Conservation (phyloP, 1,139 yeast genomes). For the Cylindricascospora bacillispora region DNA sequence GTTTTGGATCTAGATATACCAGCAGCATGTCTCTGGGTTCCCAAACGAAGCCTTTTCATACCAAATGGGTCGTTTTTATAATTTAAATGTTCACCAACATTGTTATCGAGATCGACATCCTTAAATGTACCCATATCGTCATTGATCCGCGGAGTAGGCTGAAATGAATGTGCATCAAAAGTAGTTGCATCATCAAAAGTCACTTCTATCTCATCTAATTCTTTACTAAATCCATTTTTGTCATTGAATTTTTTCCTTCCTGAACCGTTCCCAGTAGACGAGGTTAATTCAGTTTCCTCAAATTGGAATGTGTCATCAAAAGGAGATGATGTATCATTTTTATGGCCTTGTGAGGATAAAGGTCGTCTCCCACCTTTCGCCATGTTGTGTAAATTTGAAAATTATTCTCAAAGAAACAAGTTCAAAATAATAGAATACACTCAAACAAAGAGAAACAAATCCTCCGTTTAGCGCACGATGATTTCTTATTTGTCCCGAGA, state of each 20-base stretch:
- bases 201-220: constrained; percentile 7
- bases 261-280: constrained; percentile 1
- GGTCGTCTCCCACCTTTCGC: no score
- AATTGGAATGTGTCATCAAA: constrained; percentile 21
- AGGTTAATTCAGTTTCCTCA: constrained; percentile 8
- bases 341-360: no score
- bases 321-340: no score
- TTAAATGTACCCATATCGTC: constrained; percentile 13
- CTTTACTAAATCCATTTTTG: constrained; percentile 1
- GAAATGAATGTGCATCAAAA: constrained; percentile 17
- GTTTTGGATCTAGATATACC: constrained; percentile 29
- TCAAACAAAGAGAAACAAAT: no score
- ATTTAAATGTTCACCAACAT: constrained; percentile 9
- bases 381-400: no score
- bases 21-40: constrained; percentile 63
- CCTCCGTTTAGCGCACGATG: no score
- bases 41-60: constrained; percentile 79
- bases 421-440: no score
- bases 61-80: constrained; percentile 3
- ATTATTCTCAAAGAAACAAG: no score
- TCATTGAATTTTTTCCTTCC: constrained; percentile 1
- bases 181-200: constrained; percentile 8
- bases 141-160: constrained; percentile 18
- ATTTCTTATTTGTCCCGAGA: no score
- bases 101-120: constrained; percentile 14